phyloP scores from a whole-genome alignment of 2,329 filamentous ascomycete species.

The Fusarium temperatum region DNA sequence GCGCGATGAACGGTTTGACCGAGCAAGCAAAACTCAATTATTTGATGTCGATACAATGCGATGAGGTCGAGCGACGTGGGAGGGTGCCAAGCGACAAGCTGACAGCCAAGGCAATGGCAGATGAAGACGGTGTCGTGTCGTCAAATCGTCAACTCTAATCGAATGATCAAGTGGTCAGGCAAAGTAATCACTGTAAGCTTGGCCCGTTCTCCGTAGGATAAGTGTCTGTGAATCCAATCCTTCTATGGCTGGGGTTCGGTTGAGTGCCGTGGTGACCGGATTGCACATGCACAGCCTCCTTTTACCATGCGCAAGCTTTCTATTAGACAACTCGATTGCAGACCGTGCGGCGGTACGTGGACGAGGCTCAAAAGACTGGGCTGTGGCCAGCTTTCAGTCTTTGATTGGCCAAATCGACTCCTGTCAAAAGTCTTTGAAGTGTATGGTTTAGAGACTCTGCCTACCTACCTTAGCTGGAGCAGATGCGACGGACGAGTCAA shows the following conservation, averaged over 20 bases:
- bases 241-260: slow-evolving; percentile 26
- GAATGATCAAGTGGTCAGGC: slow-evolving; percentile 8
- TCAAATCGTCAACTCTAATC: slow-evolving; percentile 17
- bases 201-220: not conserved
- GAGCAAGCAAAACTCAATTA: not conserved
- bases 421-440: not conserved
- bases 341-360: slow-evolving; percentile 39
- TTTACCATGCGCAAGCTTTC: slow-evolving; percentile 28
- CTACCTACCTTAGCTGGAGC: not conserved
- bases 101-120: slow-evolving; percentile 11
- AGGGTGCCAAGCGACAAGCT: slow-evolving; percentile 35
- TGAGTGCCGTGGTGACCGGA: slow-evolving; percentile 24
- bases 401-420: slow-evolving; percentile 32
- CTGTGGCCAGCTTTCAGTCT: slow-evolving; percentile 41
- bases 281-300: slow-evolving; percentile 37
- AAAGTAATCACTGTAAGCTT: slow-evolving; percentile 28
- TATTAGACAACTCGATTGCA: slow-evolving; percentile 20
- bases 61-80: slow-evolving; percentile 25
- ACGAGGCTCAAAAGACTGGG: slow-evolving; percentile 37
- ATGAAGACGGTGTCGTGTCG: slow-evolving; percentile 24
- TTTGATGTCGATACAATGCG: slow-evolving; percentile 14
- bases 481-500: not conserved
- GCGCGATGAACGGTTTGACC: slow-evolving; percentile 5
- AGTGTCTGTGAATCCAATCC: slow-evolving; percentile 2
- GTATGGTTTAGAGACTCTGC: slow-evolving; percentile 12